Conservation (phyloP, 1,284 basidiomycete genomes). For the Amylostereum areolatum region DNA sequence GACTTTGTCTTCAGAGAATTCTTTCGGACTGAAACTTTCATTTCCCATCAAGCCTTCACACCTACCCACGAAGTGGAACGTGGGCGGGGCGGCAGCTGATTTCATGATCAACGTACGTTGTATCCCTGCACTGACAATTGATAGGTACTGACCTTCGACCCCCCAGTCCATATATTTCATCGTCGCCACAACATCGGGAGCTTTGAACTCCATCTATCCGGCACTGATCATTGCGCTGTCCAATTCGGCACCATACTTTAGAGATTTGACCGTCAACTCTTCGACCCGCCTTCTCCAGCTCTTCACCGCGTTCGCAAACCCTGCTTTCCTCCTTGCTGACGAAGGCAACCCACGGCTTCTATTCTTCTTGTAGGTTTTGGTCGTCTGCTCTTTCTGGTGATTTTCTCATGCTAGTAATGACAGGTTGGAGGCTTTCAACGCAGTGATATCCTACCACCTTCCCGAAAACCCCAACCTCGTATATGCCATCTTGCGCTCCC, state of each 20-base stretch:
- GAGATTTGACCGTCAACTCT: slow-evolving; percentile 74
- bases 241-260: slow-evolving; percentile 84
- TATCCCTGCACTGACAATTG: not conserved
- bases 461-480: slow-evolving; percentile 82
- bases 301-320: slow-evolving; percentile 85
- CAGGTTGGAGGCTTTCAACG: slow-evolving; percentile 89
- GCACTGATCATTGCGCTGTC: slow-evolving; percentile 86
- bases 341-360: slow-evolving; percentile 90
- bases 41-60: slow-evolving; percentile 51
- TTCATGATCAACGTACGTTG: slow-evolving; percentile 80
- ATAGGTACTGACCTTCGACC: not conserved
- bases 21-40: slow-evolving; percentile 67
- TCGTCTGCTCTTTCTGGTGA: not conserved
- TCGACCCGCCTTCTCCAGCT: slow-evolving; percentile 83
- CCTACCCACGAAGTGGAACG: slow-evolving; percentile 71
- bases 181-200: slow-evolving; percentile 80
- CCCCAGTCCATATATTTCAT: slow-evolving; percentile 80
- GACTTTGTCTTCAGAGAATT: slow-evolving; percentile 78
- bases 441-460: slow-evolving; percentile 67
- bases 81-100: slow-evolving; percentile 72
- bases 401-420: slow-evolving; percentile 6
- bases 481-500: slow-evolving; percentile 79
- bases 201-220: slow-evolving; percentile 80
- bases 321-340: slow-evolving; percentile 85
- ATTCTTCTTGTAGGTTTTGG: slow-evolving; percentile 72